Evolutionary conservation across 257 asterid genomes (phyloP).

Genomic region (Mitragyna speciosa): DNA sequence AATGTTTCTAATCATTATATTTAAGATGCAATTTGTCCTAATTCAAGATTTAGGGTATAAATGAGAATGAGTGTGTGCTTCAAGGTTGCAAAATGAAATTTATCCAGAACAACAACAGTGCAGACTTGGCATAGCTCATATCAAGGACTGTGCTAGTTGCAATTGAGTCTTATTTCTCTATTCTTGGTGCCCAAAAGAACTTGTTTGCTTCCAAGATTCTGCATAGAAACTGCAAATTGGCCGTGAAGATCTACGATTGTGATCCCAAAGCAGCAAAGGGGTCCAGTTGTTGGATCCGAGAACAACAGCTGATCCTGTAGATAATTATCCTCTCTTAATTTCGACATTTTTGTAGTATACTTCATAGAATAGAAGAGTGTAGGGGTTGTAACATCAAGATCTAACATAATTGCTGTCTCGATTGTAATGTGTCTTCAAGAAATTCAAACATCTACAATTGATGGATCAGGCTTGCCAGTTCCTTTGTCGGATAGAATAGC

Average conservation of each 20-base stretch:
- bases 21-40: too few relatives aligned
- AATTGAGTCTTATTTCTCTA: background rate
- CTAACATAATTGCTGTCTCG: background rate
- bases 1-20: too few relatives aligned
- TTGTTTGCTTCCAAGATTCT: background rate
- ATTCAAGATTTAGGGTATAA: too few relatives aligned
- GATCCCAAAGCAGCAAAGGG: background rate
- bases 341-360: background rate
- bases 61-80: too few relatives aligned
- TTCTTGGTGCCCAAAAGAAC: background rate
- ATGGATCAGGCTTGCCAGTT: background rate
- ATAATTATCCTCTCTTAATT: background rate
- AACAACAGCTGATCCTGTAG: background rate
- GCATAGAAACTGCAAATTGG: slow-evolving; percentile 2
- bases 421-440: background rate
- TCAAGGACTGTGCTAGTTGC: background rate
- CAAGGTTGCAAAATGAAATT: background rate
- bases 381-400: slow-evolving; percentile 4
- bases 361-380: background rate
- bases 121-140: background rate
- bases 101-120: background rate
- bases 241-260: background rate
- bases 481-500: background rate
- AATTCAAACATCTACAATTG: background rate
- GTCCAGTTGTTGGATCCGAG: slow-evolving; percentile 3